Conservation (phyloP, 2,329 filamentous ascomycete species). For the Phialophora verrucosa region DNA sequence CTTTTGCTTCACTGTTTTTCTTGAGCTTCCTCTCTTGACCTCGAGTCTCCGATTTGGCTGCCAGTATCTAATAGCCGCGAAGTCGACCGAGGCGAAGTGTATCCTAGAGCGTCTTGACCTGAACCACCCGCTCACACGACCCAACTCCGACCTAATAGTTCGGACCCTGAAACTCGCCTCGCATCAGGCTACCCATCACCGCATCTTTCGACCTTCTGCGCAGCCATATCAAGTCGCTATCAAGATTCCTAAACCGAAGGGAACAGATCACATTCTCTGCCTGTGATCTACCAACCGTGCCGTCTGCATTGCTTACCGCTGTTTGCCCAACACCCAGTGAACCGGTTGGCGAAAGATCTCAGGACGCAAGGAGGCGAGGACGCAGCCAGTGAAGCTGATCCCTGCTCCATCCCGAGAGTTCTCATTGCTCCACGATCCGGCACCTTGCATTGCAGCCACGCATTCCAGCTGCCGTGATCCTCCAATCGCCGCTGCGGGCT, state of each 20-base stretch:
- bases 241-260: background rate
- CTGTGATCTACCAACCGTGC: slow-evolving; percentile 13
- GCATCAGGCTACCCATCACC: slow-evolving; percentile 19
- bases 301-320: slow-evolving; percentile 36
- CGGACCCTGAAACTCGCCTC: slow-evolving; percentile 9
- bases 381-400: slow-evolving; percentile 24
- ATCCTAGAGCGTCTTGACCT: background rate
- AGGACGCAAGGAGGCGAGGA: slow-evolving; percentile 37
- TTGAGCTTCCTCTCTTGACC: background rate
- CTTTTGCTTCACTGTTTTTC: slow-evolving; percentile 1
- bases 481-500: slow-evolving; percentile 31
- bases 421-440: slow-evolving; percentile 38
- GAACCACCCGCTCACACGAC: slow-evolving; percentile 15
- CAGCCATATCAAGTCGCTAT: background rate
- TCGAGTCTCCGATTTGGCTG: background rate
- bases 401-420: slow-evolving; percentile 27
- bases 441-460: slow-evolving; percentile 39
- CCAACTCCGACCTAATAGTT: slow-evolving; percentile 1
- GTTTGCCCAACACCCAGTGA: slow-evolving; percentile 33
- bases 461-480: slow-evolving; percentile 35
- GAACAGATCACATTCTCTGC: slow-evolving; percentile 8
- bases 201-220: slow-evolving; percentile 14
- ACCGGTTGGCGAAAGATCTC: slow-evolving; percentile 30
- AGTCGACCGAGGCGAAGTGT: background rate
- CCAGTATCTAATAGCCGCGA: background rate